Evolutionary conservation across 768 basidiomycete genomes (phyloP).

Genomic region (Tulasnella sp.): DNA sequence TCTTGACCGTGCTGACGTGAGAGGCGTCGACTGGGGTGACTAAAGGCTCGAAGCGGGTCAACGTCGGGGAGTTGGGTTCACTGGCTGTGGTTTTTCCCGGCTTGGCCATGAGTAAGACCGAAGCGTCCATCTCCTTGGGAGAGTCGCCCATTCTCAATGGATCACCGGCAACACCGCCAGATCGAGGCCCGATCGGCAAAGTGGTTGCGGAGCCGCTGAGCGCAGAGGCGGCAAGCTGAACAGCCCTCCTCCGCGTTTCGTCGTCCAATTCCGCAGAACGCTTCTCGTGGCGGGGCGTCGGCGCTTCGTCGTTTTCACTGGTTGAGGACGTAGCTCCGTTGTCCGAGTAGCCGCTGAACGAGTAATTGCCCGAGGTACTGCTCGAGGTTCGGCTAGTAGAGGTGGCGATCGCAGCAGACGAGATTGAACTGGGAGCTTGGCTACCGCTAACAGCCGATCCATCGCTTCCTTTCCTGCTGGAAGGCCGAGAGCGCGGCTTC

Average conservation of each 20-base stretch:
- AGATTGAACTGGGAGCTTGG: neutral
- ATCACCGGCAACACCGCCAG: slow-evolving; percentile 25
- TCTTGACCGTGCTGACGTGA: neutral
- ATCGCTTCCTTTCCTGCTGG: slow-evolving; percentile 1
- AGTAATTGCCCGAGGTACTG: neutral
- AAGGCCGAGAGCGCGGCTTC: neutral
- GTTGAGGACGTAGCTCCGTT: neutral
- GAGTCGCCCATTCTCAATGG: slow-evolving; percentile 26
- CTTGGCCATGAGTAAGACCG: slow-evolving; percentile 66
- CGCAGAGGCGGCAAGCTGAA: slow-evolving; percentile 18
- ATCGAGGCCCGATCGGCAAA: slow-evolving; percentile 26
- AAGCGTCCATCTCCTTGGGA: slow-evolving; percentile 55
- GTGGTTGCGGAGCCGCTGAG: slow-evolving; percentile 31
- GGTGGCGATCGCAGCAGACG: neutral
- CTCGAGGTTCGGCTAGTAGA: slow-evolving; percentile 7
- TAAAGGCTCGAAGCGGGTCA: slow-evolving; percentile 15
- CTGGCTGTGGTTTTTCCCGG: slow-evolving; percentile 72
- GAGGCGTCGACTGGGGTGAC: neutral
- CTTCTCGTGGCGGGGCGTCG: slow-evolving; percentile 7
- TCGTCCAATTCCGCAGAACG: neutral
- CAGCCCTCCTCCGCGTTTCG: neutral
- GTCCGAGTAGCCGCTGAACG: slow-evolving; percentile 8
- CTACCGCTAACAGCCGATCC: neutral
- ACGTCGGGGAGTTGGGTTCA: slow-evolving; percentile 11
- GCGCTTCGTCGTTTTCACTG: slow-evolving; percentile 1